Evolutionary conservation across 2,329 filamentous ascomycete species (phyloP), one percentile per base, ranked within the genome.

Genomic region (Fragosphaeria purpurea): DNA sequence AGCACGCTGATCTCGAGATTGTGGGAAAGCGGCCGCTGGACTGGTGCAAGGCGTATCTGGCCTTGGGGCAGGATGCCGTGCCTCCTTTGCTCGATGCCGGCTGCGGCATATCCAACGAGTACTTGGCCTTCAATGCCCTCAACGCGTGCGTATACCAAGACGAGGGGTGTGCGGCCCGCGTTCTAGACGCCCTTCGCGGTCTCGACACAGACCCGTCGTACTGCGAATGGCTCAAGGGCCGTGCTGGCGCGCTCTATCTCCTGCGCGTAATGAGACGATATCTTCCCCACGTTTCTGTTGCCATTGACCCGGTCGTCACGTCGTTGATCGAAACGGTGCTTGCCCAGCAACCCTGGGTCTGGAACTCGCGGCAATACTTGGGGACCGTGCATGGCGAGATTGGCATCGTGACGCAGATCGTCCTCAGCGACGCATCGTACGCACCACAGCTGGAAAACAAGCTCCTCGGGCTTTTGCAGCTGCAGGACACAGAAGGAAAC

Each of bases 401-500:
- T 32, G 82, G 84, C 5, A 86, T 85, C 61, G 73, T 88, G 50
- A 81, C 78, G n/a, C 84, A 88, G 62, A 67, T 86, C 11, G 73
- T 85, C 2, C 67, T 77, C 30, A 79, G 80, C 3, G 72, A 75
- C 50, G 75, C 79, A 0, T 64, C 67, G 5, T 71, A 76, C 55
- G 79, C 81, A 1, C 62, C 70, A 1, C 70, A 71, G 44, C 65
- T 86, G 4, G 71, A 77, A 54, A 65, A 65, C 4, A 70, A 76
- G 22, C 61, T 87, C 5, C 68, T 70, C 1, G 69, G 70, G 8
- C 60, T 87, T 9, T 67, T 88, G 4, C 9, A 30, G 6, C 31
- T n/a, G 22, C 49, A 53, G 45, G n/a, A 35, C 5, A 41, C 44
- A 4, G 53, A 54, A 39, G 62, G 61, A 6, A 62, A 64, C 51